Conservation (phyloP, 2,329 filamentous ascomycete genomes). For the Diaporthe sp. region DNA sequence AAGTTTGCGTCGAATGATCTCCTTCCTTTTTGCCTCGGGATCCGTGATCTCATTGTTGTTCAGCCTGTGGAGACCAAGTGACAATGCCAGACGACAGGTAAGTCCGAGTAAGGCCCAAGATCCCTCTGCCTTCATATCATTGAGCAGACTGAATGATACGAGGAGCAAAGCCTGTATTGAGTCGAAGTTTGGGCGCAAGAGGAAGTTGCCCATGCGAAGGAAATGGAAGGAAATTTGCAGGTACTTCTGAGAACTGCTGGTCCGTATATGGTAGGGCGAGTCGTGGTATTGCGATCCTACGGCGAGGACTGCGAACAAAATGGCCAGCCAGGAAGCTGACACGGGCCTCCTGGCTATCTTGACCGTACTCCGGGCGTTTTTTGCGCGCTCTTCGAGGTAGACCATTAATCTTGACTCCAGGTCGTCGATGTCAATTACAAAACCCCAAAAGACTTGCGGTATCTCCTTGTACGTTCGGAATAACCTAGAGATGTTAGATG, state of each 20-base stretch:
- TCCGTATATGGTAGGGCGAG: constrained; percentile 73
- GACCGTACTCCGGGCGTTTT: constrained; percentile 60
- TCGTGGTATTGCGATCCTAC: constrained; percentile 78
- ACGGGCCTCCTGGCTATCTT: constrained; percentile 64
- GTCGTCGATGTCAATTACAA: constrained; percentile 76
- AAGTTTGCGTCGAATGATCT: constrained; percentile 68
- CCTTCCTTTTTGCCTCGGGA: constrained; percentile 63
- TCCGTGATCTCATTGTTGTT: constrained; percentile 60
- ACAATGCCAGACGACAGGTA: constrained; percentile 76
- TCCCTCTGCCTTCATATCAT: constrained; percentile 79
- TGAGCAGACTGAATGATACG: constrained; percentile 74
- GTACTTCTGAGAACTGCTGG: constrained; percentile 71
- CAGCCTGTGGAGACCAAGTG: constrained; percentile 71
- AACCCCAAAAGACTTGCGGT: constrained; percentile 77
- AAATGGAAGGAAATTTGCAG: constrained; percentile 77
- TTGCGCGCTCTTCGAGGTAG: constrained; percentile 74
- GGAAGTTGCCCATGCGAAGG: constrained; percentile 73
- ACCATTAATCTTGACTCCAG: constrained; percentile 75
- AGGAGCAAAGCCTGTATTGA: constrained; percentile 76
- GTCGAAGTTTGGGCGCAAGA: constrained; percentile 74
- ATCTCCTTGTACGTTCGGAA: constrained; percentile 78
- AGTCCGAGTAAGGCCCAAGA: constrained; percentile 76
- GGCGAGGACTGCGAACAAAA: constrained; percentile 75
- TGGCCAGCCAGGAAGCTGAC: constrained; percentile 76
- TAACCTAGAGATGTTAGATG: constrained; percentile 57